Evolutionary conservation across 768 basidiomycete genomes (phyloP).

Genomic region (Tricholoma saponaceum): DNA sequence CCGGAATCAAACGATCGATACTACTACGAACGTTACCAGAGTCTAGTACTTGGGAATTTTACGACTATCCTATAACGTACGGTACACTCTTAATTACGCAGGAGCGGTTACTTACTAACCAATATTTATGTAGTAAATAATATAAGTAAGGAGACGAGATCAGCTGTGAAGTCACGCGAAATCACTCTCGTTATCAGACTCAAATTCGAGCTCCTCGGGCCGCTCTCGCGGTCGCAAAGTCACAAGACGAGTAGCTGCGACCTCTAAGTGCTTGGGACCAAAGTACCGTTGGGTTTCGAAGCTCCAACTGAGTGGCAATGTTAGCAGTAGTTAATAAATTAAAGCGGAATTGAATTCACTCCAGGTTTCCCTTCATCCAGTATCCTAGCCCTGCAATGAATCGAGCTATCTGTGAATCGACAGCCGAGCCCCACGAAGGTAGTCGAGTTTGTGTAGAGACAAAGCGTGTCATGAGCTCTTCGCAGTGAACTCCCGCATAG

Average conservation of each 20-base stretch:
- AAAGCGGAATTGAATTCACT: conserved; percentile 26
- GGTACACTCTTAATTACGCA: not conserved
- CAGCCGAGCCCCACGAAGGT: conserved; percentile 41
- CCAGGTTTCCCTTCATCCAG: conserved; percentile 62
- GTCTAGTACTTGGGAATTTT: not conserved
- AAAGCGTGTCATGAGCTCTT: conserved; percentile 47
- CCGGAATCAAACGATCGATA: not conserved
- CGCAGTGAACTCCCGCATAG: conserved; percentile 48
- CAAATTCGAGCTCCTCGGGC: conserved; percentile 27
- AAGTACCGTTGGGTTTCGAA: conserved; percentile 71
- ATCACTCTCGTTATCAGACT: conserved; percentile 36
- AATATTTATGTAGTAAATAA: conserved; percentile 4
- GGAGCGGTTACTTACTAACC: not conserved
- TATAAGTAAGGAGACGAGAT: not conserved
- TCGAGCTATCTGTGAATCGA: conserved; percentile 47
- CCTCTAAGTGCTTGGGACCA: conserved; percentile 47
- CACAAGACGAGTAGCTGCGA: conserved; percentile 47
- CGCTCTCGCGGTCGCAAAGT: conserved; percentile 35
- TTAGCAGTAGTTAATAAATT: conserved; percentile 12
- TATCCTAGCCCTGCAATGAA: conserved; percentile 54
- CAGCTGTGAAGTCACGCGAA: not conserved
- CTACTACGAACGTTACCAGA: not conserved
- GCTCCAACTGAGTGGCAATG: conserved; percentile 44
- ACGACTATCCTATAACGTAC: not conserved
- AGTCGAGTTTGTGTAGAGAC: conserved; percentile 40